These are phyloP conservation scores for Cornus controversa DNA, from an alignment of 148 eudicot species.

Conservation along the genomic window DNA sequence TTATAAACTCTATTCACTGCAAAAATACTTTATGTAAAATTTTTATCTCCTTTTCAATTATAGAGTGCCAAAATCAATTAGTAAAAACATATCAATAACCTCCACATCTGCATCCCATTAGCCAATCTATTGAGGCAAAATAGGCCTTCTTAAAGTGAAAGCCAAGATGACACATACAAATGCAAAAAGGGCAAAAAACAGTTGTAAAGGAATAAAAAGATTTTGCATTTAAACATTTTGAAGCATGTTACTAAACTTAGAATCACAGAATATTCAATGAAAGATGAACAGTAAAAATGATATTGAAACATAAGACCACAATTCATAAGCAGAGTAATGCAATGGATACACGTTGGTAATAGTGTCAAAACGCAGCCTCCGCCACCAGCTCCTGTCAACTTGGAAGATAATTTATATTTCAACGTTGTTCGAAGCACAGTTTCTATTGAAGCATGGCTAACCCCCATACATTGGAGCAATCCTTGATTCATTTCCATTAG, in stretches of 20 bases:
- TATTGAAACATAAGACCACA: background rate
- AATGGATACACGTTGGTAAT: slow-evolving; percentile 85
- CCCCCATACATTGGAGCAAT: slow-evolving; percentile 96
- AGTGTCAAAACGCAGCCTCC: slow-evolving; percentile 96
- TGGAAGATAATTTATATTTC: slow-evolving; percentile 79
- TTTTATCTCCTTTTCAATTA: background rate
- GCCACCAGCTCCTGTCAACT: slow-evolving; percentile 98
- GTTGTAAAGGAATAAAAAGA: background rate
- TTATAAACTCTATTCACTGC: background rate
- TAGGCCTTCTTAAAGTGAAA: background rate
- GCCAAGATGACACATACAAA: background rate
- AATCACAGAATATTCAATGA: background rate
- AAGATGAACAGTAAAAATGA: background rate
- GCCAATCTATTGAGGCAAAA: background rate
- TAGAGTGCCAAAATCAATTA: background rate
- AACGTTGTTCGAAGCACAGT: slow-evolving; percentile 73
- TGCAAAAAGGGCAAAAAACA: background rate
- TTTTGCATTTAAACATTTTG: background rate
- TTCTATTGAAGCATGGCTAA: slow-evolving; percentile 91
- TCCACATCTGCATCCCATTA: background rate
- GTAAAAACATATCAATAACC: background rate
- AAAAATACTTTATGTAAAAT: background rate
- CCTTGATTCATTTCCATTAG: slow-evolving; percentile 98
- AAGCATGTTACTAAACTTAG: background rate
- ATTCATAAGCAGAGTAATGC: background rate